Conservation (phyloP, 2,329 filamentous ascomycete genomes). For the Arthrinium puccinioides region DNA sequence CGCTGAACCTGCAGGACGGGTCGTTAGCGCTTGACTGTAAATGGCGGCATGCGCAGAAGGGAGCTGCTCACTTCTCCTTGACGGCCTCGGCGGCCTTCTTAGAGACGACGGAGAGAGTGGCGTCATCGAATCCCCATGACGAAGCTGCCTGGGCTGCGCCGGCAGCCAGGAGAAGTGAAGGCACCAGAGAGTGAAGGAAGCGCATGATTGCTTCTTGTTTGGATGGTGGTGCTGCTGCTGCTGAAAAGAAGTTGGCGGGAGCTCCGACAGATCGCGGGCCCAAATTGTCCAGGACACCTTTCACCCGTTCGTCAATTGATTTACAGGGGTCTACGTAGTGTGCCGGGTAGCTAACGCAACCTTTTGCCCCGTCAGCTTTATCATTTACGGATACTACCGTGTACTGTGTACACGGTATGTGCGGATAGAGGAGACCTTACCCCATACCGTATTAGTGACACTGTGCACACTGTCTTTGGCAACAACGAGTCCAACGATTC, state of each 20-base stretch:
- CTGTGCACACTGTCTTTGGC: no score
- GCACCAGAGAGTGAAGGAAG: conserved; percentile 30
- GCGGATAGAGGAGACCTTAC: no score
- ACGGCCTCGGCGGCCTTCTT: conserved; percentile 55
- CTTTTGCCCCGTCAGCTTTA: no score
- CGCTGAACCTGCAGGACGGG: conserved; percentile 41
- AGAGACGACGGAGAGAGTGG: conserved; percentile 54
- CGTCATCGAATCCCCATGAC: conserved; percentile 70
- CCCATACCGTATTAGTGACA: no score
- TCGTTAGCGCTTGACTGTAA: conserved; percentile 8
- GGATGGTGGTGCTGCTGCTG: background rate
- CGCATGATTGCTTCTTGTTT: conserved; percentile 30
- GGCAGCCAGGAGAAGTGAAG: conserved; percentile 37
- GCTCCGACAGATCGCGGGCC: conserved; percentile 1
- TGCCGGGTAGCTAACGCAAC: no score
- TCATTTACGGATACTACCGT: no score
- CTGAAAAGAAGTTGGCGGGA: background rate
- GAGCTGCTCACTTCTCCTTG: conserved; percentile 63
- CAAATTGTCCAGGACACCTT: no score
- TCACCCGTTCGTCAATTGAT: no score
- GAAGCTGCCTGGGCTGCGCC: conserved; percentile 45
- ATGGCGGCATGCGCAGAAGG: no score
- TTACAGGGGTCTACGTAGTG: no score
- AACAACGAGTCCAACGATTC: no score
- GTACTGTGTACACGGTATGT: no score